Percentiles rank a stretch among this genome's conserved stretches.
Evolutionary conservation across 352 stramenopile genomes (phyloP).

Genomic region (Blastocystis sp.): DNA sequence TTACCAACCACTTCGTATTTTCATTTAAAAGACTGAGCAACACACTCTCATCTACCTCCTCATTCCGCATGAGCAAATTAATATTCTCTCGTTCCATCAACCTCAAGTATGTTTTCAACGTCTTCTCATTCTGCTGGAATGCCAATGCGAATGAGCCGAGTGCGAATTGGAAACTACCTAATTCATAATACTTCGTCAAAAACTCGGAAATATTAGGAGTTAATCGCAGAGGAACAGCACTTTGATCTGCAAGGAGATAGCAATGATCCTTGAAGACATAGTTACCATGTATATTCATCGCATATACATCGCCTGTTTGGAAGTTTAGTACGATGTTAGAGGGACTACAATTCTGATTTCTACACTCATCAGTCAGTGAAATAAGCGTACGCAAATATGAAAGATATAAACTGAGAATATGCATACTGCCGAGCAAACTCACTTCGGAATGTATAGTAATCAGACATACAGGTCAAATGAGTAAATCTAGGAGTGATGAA

Average conservation of each 20-base stretch:
- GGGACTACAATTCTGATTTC: background rate
- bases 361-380: background rate
- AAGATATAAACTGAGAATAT: constrained; percentile 24
- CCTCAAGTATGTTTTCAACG: background rate
- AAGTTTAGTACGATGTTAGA: background rate
- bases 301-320: background rate
- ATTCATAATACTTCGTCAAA: background rate
- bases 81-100: constrained; percentile 4
- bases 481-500: background rate
- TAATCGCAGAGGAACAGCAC: background rate
- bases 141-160: background rate
- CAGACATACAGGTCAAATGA: background rate
- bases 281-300: background rate
- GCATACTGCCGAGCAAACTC: background rate
- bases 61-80: background rate
- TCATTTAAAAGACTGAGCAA: background rate
- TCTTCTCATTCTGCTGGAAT: constrained; percentile 39
- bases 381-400: background rate
- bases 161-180: background rate
- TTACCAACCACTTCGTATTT: background rate
- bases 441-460: background rate
- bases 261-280: background rate
- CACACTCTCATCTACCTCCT: background rate
- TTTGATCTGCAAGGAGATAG: background rate
- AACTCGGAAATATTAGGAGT: background rate